Conservation (phyloP, 768 basidiomycete genomes). For the Termitomyces sp. region DNA sequence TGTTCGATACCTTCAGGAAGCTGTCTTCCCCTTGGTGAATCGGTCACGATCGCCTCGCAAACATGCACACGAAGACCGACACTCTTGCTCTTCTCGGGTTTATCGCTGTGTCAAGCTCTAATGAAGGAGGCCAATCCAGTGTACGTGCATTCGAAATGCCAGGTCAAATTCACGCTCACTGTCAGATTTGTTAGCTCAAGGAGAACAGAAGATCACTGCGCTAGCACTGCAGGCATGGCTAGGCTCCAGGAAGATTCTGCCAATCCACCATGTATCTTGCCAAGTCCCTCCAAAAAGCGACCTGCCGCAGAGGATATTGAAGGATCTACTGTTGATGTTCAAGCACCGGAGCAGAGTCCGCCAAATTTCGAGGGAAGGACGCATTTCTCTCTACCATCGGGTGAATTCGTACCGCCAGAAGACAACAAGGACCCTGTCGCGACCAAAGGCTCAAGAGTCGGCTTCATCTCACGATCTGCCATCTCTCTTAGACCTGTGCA, state of each 20-base stretch:
- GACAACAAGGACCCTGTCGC: too few relatives aligned
- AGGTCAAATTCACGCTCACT: neutral
- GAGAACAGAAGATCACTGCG: neutral
- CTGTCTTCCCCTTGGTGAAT: conserved; percentile 9
- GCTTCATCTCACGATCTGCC: too few relatives aligned
- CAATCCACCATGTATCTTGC: neutral
- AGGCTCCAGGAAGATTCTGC: neutral
- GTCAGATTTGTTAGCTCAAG: neutral
- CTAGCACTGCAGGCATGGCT: neutral
- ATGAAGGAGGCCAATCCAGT: neutral
- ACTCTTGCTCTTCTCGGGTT: conserved; percentile 2
- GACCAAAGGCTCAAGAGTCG: too few relatives aligned
- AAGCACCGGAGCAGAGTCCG: too few relatives aligned
- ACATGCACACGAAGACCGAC: conserved; percentile 5
- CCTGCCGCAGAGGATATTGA: too few relatives aligned
- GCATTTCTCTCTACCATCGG: too few relatives aligned
- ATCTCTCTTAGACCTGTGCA: too few relatives aligned
- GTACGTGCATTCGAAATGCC: neutral
- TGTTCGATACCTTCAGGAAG: conserved; percentile 2
- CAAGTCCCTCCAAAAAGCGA: too few relatives aligned
- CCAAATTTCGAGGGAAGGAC: too few relatives aligned
- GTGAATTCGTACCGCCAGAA: too few relatives aligned
- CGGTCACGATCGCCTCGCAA: conserved; percentile 6
- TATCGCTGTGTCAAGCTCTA: neutral
- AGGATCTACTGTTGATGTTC: too few relatives aligned